Conservation (phyloP, 768 basidiomycete species). For the Tephrocybe sp. region DNA sequence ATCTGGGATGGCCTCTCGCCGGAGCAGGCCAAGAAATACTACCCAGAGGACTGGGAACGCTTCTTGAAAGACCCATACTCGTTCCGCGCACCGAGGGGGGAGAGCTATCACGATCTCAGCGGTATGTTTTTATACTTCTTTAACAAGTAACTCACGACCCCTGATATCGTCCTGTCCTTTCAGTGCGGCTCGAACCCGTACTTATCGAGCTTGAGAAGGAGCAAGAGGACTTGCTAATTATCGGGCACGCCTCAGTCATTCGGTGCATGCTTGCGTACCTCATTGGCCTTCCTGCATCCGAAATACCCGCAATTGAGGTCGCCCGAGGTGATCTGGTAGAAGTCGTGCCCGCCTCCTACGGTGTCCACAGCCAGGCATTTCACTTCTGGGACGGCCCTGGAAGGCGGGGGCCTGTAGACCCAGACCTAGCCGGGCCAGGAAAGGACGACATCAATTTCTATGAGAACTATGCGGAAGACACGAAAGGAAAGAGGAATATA, state of each 20-base stretch:
- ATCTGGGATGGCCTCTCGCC: slow-evolving; percentile 96
- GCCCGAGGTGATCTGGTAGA: slow-evolving; percentile 96
- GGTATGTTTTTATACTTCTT: slow-evolving; percentile 41
- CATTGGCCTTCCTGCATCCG: slow-evolving; percentile 90
- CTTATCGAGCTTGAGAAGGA: slow-evolving; percentile 93
- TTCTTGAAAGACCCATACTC: slow-evolving; percentile 92
- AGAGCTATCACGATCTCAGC: slow-evolving; percentile 95
- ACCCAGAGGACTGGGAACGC: slow-evolving; percentile 92
- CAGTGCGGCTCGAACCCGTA: slow-evolving; percentile 90
- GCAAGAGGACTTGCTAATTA: slow-evolving; percentile 92
- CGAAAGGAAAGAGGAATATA: slow-evolving; percentile 54
- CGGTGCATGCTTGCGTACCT: slow-evolving; percentile 92
- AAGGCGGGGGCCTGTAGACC: slow-evolving; percentile 39
- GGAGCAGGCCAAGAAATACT: slow-evolving; percentile 84
- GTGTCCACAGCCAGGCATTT: slow-evolving; percentile 86
- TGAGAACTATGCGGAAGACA: slow-evolving; percentile 84
- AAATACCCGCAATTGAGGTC: slow-evolving; percentile 97
- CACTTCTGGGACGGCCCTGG: slow-evolving; percentile 93
- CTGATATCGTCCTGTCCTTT: not conserved
- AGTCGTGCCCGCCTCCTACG: slow-evolving; percentile 84
- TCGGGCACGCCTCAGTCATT: slow-evolving; percentile 96
- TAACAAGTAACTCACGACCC: not conserved
- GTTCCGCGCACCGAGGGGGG: slow-evolving; percentile 88
- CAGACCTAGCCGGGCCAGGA: slow-evolving; percentile 24
- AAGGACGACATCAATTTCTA: slow-evolving; percentile 78